Conservation (phyloP, 108 stramenopile species). For the Pseudonitzschia multiseries region DNA sequence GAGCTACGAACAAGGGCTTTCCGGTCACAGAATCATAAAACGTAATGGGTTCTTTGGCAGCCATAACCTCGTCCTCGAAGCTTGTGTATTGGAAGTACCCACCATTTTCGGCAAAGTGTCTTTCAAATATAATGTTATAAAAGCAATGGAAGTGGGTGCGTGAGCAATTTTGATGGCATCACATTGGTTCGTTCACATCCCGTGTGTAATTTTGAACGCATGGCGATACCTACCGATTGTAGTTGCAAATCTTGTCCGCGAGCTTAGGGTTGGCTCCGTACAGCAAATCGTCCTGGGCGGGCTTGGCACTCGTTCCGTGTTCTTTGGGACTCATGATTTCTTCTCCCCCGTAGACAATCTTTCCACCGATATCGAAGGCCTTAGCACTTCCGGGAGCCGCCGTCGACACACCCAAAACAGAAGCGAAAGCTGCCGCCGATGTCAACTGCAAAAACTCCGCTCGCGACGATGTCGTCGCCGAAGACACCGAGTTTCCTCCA, state of each 20-base stretch:
- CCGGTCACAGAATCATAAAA: slow-evolving; percentile 91
- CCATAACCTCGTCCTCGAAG: slow-evolving; percentile 49
- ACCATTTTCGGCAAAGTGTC: slow-evolving; percentile 79
- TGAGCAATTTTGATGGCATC: not conserved
- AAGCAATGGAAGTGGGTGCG: slow-evolving; percentile 17
- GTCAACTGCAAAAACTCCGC: slow-evolving; percentile 1
- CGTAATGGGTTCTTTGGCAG: slow-evolving; percentile 46
- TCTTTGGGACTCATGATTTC: slow-evolving; percentile 61
- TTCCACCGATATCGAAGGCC: slow-evolving; percentile 37
- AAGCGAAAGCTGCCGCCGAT: not conserved
- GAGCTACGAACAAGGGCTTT: slow-evolving; percentile 82
- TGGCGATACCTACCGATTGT: slow-evolving; percentile 50
- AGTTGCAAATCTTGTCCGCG: slow-evolving; percentile 76
- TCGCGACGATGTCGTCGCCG: not conserved
- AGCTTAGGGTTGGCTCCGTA: slow-evolving; percentile 53
- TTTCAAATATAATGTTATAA: too few relatives aligned
- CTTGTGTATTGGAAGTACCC: slow-evolving; percentile 78
- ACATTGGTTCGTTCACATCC: too few relatives aligned
- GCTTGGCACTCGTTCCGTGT: slow-evolving; percentile 64
- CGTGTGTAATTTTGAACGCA: too few relatives aligned
- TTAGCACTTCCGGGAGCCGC: not conserved
- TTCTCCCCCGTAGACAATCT: slow-evolving; percentile 46
- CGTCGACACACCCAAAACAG: not conserved
- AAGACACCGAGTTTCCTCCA: not conserved
- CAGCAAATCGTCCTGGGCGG: slow-evolving; percentile 67